These are phyloP conservation scores for Tolypocladium endophyticum DNA, from an alignment of 2,329 filamentous ascomycete genomes.

Conservation along the genomic window DNA sequence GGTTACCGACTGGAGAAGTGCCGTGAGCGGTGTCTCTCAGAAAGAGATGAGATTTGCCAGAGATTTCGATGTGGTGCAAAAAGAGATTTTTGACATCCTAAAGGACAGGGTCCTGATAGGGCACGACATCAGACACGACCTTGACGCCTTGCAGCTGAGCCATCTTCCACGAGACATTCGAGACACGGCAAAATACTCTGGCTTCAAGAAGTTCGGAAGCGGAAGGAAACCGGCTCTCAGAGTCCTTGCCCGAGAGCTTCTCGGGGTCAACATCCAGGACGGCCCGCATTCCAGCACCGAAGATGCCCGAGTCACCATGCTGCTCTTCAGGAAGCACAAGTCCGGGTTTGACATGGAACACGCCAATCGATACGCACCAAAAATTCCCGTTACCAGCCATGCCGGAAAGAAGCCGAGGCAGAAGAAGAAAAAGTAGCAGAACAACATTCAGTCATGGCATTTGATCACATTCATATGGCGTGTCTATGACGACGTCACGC, in stretches of 20 bases:
- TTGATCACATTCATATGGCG: background rate
- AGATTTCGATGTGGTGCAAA: constrained; percentile 67
- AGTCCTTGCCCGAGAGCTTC: constrained; percentile 43
- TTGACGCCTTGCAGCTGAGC: constrained; percentile 64
- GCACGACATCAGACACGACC: constrained; percentile 72
- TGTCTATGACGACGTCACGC: background rate
- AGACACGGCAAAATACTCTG: constrained; percentile 70
- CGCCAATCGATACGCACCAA: constrained; percentile 50
- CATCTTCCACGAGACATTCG: constrained; percentile 72
- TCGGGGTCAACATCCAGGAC: constrained; percentile 52
- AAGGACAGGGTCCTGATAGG: constrained; percentile 66
- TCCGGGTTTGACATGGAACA: constrained; percentile 76
- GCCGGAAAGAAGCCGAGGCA: constrained; percentile 31
- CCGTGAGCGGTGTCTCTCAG: constrained; percentile 70
- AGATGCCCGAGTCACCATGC: constrained; percentile 85
- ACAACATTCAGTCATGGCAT: background rate
- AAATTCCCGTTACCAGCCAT: constrained; percentile 7
- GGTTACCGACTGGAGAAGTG: constrained; percentile 85
- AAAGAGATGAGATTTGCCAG: constrained; percentile 61
- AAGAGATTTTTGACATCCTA: constrained; percentile 58
- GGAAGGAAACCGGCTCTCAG: constrained; percentile 61
- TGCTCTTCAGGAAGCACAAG: constrained; percentile 77
- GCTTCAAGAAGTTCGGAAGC: constrained; percentile 58
- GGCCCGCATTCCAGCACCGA: constrained; percentile 57
- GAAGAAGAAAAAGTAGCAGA: background rate